Evolutionary conservation across 495 filamentous ascomycete genomes (phyloP).

Genomic region (Aspergillus affinis): DNA sequence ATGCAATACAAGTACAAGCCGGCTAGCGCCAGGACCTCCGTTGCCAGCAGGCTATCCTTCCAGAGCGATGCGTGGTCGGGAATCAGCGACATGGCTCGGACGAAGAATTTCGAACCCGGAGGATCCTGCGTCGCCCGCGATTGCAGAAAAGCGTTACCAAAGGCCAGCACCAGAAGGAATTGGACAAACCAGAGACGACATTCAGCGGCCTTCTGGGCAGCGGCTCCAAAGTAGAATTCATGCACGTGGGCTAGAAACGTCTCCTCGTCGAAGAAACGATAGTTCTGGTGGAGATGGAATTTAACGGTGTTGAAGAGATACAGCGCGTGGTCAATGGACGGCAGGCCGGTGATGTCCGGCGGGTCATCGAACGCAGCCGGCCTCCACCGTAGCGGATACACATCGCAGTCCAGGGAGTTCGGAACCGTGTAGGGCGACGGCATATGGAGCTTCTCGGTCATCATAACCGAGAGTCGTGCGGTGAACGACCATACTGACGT

Average conservation of each 20-base stretch:
- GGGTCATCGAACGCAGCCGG: constrained; percentile 16
- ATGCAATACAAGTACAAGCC: constrained; percentile 40
- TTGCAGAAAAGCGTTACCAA: constrained; percentile 38
- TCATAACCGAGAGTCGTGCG: constrained; percentile 29
- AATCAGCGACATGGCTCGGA: constrained; percentile 39
- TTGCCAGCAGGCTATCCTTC: constrained; percentile 30
- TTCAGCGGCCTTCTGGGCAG: constrained; percentile 19
- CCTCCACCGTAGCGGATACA: constrained; percentile 35
- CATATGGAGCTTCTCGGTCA: constrained; percentile 26
- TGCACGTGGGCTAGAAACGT: constrained; percentile 27
- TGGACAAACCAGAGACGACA: constrained; percentile 38
- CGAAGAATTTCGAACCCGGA: constrained; percentile 34
- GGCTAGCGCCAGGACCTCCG: constrained; percentile 34
- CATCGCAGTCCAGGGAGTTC: constrained; percentile 27
- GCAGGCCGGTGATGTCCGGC: constrained; percentile 30
- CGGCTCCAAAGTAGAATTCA: constrained; percentile 28
- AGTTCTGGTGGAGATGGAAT: constrained; percentile 35
- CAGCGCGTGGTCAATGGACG: constrained; percentile 35
- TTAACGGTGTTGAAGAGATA: constrained; percentile 38
- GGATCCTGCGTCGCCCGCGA: constrained; percentile 21
- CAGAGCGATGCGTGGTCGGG: constrained; percentile 31
- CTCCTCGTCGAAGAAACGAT: constrained; percentile 39
- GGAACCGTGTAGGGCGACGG: constrained; percentile 11
- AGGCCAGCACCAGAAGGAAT: constrained; percentile 38
- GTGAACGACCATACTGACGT: constrained; percentile 34